Percentiles rank a stretch among this genome's conserved stretches.
These are phyloP conservation scores for Fusarium setosum DNA, from an alignment of 2,329 filamentous ascomycete genomes.

Conservation along the genomic window DNA sequence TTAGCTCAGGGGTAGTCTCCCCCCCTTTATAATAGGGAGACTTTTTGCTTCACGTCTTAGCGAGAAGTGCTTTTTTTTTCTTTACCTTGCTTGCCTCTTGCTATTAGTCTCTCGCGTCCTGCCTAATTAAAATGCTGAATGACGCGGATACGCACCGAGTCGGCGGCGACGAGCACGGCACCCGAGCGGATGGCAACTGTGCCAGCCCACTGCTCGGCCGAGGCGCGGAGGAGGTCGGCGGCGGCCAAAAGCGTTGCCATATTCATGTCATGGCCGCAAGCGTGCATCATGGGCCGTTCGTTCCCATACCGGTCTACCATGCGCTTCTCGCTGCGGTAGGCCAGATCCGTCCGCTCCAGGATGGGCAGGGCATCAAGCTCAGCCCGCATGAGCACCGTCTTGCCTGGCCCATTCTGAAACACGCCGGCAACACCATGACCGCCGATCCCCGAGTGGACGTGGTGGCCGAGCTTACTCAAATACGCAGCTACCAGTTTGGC, in stretches of 20 bases:
- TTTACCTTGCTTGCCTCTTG: too few species aligned
- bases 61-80: too few species aligned
- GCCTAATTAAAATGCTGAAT: too few species aligned
- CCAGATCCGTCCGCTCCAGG: conserved; percentile 63
- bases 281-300: conserved; percentile 71
- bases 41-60: too few species aligned
- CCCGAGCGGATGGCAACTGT: too few species aligned
- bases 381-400: conserved; percentile 67
- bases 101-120: too few species aligned
- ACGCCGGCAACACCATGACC: conserved; percentile 69
- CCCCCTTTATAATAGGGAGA: too few species aligned
- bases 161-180: too few species aligned
- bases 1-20: too few species aligned
- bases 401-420: conserved; percentile 65
- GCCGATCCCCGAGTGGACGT: conserved; percentile 60
- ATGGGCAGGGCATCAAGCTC: conserved; percentile 73
- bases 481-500: not conserved
- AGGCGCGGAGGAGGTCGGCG: conserved; percentile 59
- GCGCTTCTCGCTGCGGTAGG: conserved; percentile 59
- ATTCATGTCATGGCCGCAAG: conserved; percentile 76
- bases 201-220: conserved; percentile 47
- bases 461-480: conserved; percentile 42
- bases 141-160: too few species aligned
- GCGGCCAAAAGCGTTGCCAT: conserved; percentile 68
- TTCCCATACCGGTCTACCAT: conserved; percentile 8